These are phyloP conservation scores for Bipolaris gigantea DNA, from an alignment of 2,329 filamentous ascomycete genomes.

Conservation along the genomic window DNA sequence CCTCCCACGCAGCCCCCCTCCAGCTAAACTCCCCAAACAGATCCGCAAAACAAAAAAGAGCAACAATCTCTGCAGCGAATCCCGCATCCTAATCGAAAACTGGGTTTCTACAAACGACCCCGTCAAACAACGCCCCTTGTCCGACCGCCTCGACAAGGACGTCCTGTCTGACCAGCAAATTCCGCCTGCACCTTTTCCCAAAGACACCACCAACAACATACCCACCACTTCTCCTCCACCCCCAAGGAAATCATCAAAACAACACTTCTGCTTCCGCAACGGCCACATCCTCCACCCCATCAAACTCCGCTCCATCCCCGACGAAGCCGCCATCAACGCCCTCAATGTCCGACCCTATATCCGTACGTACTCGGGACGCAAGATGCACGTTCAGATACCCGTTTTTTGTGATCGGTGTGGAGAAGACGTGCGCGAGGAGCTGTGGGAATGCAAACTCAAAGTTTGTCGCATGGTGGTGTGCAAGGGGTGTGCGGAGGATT, in stretches of 20 bases:
- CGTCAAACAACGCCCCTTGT: constrained; percentile 21
- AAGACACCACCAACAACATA: constrained; percentile 7
- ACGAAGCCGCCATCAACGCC: constrained; percentile 19
- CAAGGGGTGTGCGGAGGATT: constrained; percentile 19
- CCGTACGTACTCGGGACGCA: constrained; percentile 10
- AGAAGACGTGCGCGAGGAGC: constrained; percentile 16
- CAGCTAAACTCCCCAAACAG: not conserved
- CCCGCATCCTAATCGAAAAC: constrained; percentile 14
- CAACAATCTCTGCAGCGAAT: constrained; percentile 17
- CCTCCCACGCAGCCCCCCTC: not conserved
- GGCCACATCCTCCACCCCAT: constrained; percentile 28
- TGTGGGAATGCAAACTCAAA: constrained; percentile 27
- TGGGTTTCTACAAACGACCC: constrained; percentile 23
- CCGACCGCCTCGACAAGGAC: constrained; percentile 20
- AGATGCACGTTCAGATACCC: constrained; percentile 22
- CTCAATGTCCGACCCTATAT: constrained; percentile 23
- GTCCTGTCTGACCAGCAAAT: constrained; percentile 25
- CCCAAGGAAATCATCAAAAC: constrained; percentile 3
- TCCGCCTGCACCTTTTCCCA: constrained; percentile 25
- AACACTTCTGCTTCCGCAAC: constrained; percentile 25
- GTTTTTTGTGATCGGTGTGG: constrained; percentile 25
- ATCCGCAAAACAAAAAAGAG: constrained; percentile 10
- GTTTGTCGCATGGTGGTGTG: constrained; percentile 25
- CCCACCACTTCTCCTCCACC: not conserved
- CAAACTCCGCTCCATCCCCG: constrained; percentile 20